These are phyloP conservation scores for Spiromastix sp. DNA, from an alignment of 2,329 filamentous ascomycete species.

Conservation along the genomic window DNA sequence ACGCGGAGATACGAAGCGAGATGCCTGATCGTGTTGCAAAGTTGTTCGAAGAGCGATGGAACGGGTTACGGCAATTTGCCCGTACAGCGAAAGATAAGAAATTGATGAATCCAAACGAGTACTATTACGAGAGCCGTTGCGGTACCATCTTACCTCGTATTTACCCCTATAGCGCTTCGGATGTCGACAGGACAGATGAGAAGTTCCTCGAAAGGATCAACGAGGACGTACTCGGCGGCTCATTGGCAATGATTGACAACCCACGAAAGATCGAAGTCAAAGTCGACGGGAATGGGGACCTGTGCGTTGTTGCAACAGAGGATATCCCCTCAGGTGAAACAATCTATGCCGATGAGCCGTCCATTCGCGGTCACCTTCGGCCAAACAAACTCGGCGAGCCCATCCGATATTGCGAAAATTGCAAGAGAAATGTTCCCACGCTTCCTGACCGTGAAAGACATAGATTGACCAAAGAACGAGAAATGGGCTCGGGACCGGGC, in stretches of 20 bases:
- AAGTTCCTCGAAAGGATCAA: conserved; percentile 16
- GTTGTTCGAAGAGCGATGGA: conserved; percentile 14
- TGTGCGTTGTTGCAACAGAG: conserved; percentile 20
- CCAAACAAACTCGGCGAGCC: conserved; percentile 5
- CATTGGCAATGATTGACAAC: conserved; percentile 8
- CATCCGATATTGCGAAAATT: conserved; percentile 20
- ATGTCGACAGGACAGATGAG: conserved; percentile 13
- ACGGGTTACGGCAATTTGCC: conserved; percentile 7
- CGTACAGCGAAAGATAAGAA: conserved; percentile 2
- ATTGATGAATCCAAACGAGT: conserved; percentile 9
- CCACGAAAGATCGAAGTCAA: conserved; percentile 8
- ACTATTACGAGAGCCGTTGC: conserved; percentile 17
- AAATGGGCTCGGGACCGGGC: not conserved
- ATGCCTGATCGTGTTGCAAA: conserved; percentile 15
- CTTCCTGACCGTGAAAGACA: not conserved
- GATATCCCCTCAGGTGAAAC: conserved; percentile 16
- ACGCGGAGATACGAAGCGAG: conserved; percentile 10
- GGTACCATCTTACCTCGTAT: conserved; percentile 13
- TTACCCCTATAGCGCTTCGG: conserved; percentile 21
- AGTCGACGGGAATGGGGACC: conserved; percentile 1
- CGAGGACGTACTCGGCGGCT: conserved; percentile 14
- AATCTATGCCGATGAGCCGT: conserved; percentile 25
- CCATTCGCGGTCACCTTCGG: conserved; percentile 23
- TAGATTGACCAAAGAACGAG: not conserved
- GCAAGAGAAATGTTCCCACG: conserved; percentile 9